Evolutionary conservation across 2,329 filamentous ascomycete genomes (phyloP).

Genomic region (Daldinia eschscholtzii): DNA sequence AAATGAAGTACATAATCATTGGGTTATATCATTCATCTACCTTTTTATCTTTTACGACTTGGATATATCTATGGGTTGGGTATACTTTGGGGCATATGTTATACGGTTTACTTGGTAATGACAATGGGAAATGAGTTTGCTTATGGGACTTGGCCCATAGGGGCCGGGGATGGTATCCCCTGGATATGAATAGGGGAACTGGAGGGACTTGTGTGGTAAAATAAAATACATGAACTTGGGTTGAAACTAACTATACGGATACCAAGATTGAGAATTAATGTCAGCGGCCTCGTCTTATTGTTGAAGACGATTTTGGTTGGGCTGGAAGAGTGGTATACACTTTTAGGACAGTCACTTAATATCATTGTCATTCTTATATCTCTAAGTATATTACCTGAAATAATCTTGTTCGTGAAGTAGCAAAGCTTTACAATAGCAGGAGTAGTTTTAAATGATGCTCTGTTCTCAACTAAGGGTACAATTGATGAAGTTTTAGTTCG

Average conservation of each 20-base stretch:
- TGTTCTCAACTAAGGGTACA: not conserved
- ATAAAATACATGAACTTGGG: not conserved
- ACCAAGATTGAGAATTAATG: not conserved
- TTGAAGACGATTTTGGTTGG: not conserved
- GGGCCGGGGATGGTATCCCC: not conserved
- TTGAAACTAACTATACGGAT: not conserved
- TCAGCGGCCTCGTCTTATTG: not conserved
- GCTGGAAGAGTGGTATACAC: not conserved
- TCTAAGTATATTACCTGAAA: not conserved
- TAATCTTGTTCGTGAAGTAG: not conserved
- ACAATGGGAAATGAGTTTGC: not conserved
- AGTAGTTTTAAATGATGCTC: not conserved
- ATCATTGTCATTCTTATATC: not conserved
- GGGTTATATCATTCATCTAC: not conserved
- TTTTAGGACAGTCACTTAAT: slow-evolving; percentile 1
- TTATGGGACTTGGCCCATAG: not conserved
- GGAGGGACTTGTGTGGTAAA: not conserved
- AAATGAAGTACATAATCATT: slow-evolving; percentile 6
- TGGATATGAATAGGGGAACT: not conserved
- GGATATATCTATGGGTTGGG: not conserved
- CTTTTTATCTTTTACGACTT: too few relatives aligned
- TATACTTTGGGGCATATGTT: not conserved
- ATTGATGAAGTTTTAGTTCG: not conserved
- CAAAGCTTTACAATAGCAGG: not conserved
- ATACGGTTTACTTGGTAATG: not conserved